Conservation (phyloP, 2,329 filamentous ascomycete genomes). For the Cladophialophora yegresii region DNA sequence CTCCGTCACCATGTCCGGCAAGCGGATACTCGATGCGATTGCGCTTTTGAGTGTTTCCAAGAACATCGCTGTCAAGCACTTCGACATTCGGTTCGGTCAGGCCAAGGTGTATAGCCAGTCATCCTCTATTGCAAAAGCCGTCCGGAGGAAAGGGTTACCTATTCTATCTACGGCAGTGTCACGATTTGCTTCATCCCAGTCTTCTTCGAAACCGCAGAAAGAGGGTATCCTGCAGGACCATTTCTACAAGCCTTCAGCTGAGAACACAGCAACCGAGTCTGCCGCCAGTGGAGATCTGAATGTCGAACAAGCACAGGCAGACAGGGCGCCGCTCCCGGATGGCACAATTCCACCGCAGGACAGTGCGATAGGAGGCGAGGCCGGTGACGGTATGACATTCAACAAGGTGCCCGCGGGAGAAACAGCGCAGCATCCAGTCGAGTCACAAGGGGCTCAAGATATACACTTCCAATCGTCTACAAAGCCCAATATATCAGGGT, state of each 20-base stretch:
- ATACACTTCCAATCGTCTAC: constrained; percentile 45
- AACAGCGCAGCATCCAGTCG: constrained; percentile 36
- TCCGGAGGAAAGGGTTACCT: constrained; percentile 51
- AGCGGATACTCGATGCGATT: constrained; percentile 70
- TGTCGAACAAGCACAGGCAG: constrained; percentile 52
- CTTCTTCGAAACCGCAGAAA: constrained; percentile 19
- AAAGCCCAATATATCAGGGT: constrained; percentile 47
- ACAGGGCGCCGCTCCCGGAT: constrained; percentile 51
- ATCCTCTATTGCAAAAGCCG: constrained; percentile 63
- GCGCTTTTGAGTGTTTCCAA: constrained; percentile 70
- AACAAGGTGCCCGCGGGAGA: constrained; percentile 37
- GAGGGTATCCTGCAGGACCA: constrained; percentile 54
- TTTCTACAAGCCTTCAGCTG: constrained; percentile 50
- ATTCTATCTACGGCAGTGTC: constrained; percentile 28
- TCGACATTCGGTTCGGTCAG: constrained; percentile 61
- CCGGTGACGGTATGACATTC: constrained; percentile 31
- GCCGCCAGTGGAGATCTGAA: constrained; percentile 45
- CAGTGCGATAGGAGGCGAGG: constrained; percentile 25
- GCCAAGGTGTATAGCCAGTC: constrained; percentile 65
- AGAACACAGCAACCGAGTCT: constrained; percentile 46
- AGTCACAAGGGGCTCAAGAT: constrained; percentile 39
- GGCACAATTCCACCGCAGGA: constrained; percentile 50
- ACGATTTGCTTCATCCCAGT: constrained; percentile 46
- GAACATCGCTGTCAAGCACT: constrained; percentile 65
- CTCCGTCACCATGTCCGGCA: constrained; percentile 56